Evolutionary conservation across 106 monocot species (phyloP).

Genomic region (Dactylorhiza incarnata): DNA sequence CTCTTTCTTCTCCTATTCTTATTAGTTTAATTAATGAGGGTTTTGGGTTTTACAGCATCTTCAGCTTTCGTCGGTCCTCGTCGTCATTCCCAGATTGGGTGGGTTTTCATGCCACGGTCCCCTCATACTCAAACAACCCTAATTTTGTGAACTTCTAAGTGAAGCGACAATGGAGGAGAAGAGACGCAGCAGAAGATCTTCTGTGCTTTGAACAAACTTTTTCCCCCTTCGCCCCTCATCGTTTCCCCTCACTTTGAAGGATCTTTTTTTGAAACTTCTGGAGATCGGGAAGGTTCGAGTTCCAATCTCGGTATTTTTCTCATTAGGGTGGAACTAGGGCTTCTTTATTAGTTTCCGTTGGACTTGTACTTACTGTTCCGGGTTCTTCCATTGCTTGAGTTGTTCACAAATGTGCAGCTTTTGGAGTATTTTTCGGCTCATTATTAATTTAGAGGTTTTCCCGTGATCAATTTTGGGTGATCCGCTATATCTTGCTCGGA

Average conservation of each 20-base stretch:
- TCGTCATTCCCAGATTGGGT: neutral
- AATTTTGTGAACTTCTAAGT: neutral
- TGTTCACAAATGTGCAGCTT: conserved; percentile 3
- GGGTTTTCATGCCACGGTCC: neutral
- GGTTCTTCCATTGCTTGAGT: neutral
- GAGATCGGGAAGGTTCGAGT: neutral
- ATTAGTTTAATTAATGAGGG: neutral
- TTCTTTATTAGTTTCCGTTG: neutral
- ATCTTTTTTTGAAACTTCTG: neutral
- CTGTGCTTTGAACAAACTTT: neutral
- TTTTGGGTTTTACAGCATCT: neutral
- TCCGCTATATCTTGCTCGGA: neutral
- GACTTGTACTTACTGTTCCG: neutral
- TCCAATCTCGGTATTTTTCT: neutral
- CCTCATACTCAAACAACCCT: neutral
- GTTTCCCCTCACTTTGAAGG: neutral
- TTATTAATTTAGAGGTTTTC: neutral
- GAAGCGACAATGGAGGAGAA: neutral
- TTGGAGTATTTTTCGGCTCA: neutral
- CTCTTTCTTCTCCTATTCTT: neutral
- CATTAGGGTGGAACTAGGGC: neutral
- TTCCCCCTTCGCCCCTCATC: neutral
- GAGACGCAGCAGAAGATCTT: neutral
- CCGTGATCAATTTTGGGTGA: neutral
- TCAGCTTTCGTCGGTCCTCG: neutral